Conservation (phyloP, 495 filamentous ascomycete species). For the Ascodesmis nigricans region DNA sequence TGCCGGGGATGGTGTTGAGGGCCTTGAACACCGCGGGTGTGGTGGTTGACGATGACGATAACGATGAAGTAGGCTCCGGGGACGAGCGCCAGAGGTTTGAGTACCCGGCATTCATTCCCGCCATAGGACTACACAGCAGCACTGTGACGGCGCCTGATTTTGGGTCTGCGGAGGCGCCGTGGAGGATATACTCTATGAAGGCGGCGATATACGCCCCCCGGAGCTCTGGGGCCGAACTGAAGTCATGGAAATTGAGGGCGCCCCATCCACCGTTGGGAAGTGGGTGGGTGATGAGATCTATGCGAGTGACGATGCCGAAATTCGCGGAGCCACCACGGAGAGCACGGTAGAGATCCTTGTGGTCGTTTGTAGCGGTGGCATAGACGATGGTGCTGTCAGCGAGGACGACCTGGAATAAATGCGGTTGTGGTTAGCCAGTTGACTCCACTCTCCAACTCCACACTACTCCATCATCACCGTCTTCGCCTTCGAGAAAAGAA, state of each 20-base stretch:
- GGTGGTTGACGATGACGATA: background rate
- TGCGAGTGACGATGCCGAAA: constrained; percentile 25
- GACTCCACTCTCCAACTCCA: no score
- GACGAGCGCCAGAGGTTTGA: background rate
- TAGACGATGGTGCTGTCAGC: no score
- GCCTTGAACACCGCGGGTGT: background rate
- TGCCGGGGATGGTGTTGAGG: background rate
- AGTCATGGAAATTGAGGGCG: background rate
- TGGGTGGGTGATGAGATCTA: constrained; percentile 18
- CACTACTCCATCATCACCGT: no score
- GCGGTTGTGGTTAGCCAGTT: no score
- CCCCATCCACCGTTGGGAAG: background rate
- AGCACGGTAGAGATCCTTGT: constrained; percentile 21
- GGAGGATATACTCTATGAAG: background rate
- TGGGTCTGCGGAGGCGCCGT: background rate
- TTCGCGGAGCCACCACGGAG: constrained; percentile 25
- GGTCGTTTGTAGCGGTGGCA: constrained; percentile 16
- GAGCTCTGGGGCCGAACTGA: no score
- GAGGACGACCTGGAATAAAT: no score
- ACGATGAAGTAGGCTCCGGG: background rate
- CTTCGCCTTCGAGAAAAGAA: no score
- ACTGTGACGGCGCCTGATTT: constrained; percentile 2
- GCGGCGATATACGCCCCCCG: no score
- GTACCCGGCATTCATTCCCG: no score
- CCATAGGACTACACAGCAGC: background rate